Evolutionary conservation across 2,329 filamentous ascomycete genomes (phyloP).

Genomic region (Alternaria postmessia): DNA sequence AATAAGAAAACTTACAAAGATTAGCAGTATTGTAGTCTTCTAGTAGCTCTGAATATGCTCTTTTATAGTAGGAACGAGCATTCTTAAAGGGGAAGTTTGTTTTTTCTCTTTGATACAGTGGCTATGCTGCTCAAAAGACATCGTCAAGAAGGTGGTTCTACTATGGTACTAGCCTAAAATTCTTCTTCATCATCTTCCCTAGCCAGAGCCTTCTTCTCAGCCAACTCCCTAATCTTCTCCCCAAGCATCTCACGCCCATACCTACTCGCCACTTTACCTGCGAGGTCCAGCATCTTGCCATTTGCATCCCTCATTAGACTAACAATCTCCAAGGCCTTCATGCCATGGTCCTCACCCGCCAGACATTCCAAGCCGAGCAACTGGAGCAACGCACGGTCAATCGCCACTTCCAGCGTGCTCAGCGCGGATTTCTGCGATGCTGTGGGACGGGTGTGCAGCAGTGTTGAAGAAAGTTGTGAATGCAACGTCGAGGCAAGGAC

Average conservation of each 20-base stretch:
- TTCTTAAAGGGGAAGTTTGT: no score
- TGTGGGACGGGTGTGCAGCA: slow-evolving; percentile 71
- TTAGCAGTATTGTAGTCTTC: no score
- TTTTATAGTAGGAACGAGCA: no score
- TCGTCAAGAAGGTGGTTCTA: background rate
- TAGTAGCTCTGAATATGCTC: no score
- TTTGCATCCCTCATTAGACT: slow-evolving; percentile 82
- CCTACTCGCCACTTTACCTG: slow-evolving; percentile 84
- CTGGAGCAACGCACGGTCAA: slow-evolving; percentile 90
- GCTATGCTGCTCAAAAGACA: background rate
- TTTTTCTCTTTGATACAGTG: no score
- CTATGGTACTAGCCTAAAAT: background rate
- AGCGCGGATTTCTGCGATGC: slow-evolving; percentile 72
- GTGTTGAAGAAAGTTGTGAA: slow-evolving; percentile 76
- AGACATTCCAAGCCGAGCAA: slow-evolving; percentile 89
- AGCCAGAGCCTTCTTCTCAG: slow-evolving; percentile 72
- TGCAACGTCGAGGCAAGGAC: slow-evolving; percentile 77
- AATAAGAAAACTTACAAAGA: background rate
- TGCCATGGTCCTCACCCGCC: slow-evolving; percentile 89
- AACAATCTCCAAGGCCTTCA: slow-evolving; percentile 93
- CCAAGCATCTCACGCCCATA: slow-evolving; percentile 82
- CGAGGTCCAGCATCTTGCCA: slow-evolving; percentile 90
- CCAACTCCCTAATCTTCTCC: slow-evolving; percentile 89
- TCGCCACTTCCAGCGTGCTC: slow-evolving; percentile 76
- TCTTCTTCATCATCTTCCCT: slow-evolving; percentile 48